A percentile compares a stretch with the other conserved stretches of the same genome.
phyloP scores from a whole-genome alignment of 169 alveolate genomes.

The Plasmodium gonderi region DNA sequence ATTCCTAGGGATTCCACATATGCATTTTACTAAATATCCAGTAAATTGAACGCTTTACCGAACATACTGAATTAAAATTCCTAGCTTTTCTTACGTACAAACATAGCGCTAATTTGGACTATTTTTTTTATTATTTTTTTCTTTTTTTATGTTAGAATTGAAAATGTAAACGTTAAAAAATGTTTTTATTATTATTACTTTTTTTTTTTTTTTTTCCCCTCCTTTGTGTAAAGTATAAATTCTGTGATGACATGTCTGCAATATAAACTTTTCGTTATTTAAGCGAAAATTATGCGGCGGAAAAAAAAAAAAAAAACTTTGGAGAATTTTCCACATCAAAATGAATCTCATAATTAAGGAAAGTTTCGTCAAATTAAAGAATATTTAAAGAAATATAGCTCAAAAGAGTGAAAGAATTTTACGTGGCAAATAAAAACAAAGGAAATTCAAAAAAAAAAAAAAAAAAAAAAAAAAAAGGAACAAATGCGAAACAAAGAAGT shows the following conservation, averaged over 20 bases:
- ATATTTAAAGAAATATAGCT: background rate
- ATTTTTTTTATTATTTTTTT: no score
- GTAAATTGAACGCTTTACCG: no score
- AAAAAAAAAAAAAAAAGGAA: conserved; percentile 1
- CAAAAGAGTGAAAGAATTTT: background rate
- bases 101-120: no score
- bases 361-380: background rate
- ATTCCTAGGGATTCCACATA: no score
- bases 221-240: no score
- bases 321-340: background rate
- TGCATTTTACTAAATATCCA: no score
- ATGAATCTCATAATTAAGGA: background rate
- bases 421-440: background rate
- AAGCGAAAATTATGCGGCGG: background rate
- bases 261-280: background rate
- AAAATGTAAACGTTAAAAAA: no score
- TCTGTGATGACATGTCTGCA: no score
- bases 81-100: no score
- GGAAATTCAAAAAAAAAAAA: background rate
- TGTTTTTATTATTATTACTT: background rate
- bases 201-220: background rate
- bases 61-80: no score
- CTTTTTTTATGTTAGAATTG: no score
- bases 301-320: background rate
- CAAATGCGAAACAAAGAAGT: background rate